Evolutionary conservation across 768 basidiomycete genomes (phyloP), one percentile per base, ranked within the genome.

Genomic region (Auricularia cornea): DNA sequence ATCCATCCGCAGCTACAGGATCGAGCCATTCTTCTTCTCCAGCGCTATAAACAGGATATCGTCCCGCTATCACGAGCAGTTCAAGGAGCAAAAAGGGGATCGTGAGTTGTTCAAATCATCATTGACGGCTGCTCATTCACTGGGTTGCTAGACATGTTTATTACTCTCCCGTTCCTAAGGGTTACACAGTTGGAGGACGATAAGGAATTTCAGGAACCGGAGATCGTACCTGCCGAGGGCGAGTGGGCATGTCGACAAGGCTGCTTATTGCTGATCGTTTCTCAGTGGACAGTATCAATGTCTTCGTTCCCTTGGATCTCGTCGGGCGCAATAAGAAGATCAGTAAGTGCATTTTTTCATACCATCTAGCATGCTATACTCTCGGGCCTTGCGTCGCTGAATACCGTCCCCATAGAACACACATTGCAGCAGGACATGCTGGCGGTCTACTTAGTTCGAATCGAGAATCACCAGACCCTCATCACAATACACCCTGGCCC

Each of bases 401-500:
- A 8, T 10, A 14, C 35, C 35, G 16, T 38, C 35, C 10, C 35
- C 16, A 38, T 38, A 57, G 54, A 20, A 26, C 28, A 57, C 20
- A 57, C 54, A 10, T 30, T 57, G 8, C 23, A 57, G 26, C 54
- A 57, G 26, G 54, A 57, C 54, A 57, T 57, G 54, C 54, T 57
- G 4, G 54, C 54, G 11, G 54, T 57, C 14, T 26, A n/a, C 16
- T 16, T 57, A 8, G 54, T 57, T 16, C 54, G 54, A 6, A 20
- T 20, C 11, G 54, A 28, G 16, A 16, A 20, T 26, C 26, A 57
- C 26, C 26, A 57, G 16, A 57, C 54, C 26, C 26, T 57, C 28
- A 57, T 57, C 23, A 57, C 54, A 8, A 3, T 71, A 82, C 33
- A 84, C 84, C 1, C 79, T 77, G 18, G 80, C 83, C 64, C 75